phyloP scores from a whole-genome alignment of 177 flowering plant genomes.

The Vitis hybrid region DNA sequence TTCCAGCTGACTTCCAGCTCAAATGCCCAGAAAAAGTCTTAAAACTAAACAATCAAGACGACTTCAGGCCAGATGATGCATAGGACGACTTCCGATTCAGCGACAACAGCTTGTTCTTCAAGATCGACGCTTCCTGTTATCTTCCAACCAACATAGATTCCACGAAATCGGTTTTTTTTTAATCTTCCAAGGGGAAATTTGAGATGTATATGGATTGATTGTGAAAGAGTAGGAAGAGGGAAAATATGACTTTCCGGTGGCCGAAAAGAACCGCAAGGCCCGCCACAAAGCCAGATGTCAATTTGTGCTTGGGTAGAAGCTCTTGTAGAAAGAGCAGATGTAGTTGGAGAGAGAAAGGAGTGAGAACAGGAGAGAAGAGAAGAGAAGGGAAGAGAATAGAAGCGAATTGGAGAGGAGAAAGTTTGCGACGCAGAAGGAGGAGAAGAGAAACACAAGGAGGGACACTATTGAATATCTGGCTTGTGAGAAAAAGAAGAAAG shows the following conservation, averaged over 20 bases:
- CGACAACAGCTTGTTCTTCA: too few relatives aligned
- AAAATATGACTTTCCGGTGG: too few relatives aligned
- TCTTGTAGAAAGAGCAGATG: constrained; percentile 5
- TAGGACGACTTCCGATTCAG: background rate
- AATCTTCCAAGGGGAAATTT: too few relatives aligned
- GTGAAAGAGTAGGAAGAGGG: too few relatives aligned
- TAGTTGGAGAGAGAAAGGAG: background rate
- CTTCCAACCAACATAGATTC: too few relatives aligned
- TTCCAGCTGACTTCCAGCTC: background rate
- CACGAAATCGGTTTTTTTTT: too few relatives aligned
- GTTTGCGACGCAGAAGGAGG: background rate
- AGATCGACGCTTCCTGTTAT: too few relatives aligned
- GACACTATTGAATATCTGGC: too few relatives aligned
- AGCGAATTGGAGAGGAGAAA: constrained; percentile 1
- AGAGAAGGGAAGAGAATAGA: too few relatives aligned
- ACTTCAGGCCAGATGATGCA: background rate
- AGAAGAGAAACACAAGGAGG: background rate
- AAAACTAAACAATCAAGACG: background rate
- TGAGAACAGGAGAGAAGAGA: background rate
- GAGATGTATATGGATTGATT: too few relatives aligned
- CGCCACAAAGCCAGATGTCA: too few relatives aligned
- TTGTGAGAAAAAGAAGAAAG: constrained; percentile 1
- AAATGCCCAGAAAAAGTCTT: background rate
- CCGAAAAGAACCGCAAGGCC: too few relatives aligned
- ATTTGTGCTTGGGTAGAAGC: background rate